A percentile compares a stretch with the other conserved stretches of the same genome.
phyloP scores from a whole-genome alignment of 1,284 basidiomycete genomes.

The Ustilago sp. region DNA sequence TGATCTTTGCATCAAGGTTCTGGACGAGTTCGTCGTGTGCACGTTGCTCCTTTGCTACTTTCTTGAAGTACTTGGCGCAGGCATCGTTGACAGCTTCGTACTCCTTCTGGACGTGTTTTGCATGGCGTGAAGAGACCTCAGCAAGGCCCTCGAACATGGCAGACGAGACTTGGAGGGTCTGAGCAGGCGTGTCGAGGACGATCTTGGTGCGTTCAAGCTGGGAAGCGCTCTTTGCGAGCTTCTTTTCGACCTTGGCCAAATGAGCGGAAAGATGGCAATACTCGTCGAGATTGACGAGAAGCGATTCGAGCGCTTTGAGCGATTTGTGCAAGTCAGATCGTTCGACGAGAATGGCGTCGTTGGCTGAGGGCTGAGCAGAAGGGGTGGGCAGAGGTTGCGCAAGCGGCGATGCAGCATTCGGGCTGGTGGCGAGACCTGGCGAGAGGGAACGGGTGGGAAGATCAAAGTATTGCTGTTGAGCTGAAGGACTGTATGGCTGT shows the following conservation, averaged over 20 bases:
- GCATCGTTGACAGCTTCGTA: conserved; percentile 67
- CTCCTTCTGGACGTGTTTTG: conserved; percentile 63
- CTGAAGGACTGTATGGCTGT: conserved; percentile 29
- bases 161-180: conserved; percentile 55
- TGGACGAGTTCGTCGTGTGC: conserved; percentile 63
- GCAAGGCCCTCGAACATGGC: conserved; percentile 59
- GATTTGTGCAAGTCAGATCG: conserved; percentile 65
- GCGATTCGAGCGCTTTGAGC: conserved; percentile 61
- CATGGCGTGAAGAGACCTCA: conserved; percentile 60
- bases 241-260: conserved; percentile 66
- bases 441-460: conserved; percentile 20
- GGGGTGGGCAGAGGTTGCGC: conserved; percentile 8
- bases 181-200: conserved; percentile 54
- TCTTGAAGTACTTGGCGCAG: conserved; percentile 66
- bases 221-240: conserved; percentile 55
- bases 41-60: conserved; percentile 67
- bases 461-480: conserved; percentile 49
- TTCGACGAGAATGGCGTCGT: conserved; percentile 44
- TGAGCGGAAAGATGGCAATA: conserved; percentile 60
- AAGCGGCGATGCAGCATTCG: conserved; percentile 23
- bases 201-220: conserved; percentile 62
- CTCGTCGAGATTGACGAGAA: conserved; percentile 67
- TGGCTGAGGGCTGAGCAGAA: conserved; percentile 12
- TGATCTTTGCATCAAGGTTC: conserved; percentile 64
- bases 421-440: conserved; percentile 8